Conservation (phyloP, 305 asterid genomes). For the Solanum hybrid region DNA sequence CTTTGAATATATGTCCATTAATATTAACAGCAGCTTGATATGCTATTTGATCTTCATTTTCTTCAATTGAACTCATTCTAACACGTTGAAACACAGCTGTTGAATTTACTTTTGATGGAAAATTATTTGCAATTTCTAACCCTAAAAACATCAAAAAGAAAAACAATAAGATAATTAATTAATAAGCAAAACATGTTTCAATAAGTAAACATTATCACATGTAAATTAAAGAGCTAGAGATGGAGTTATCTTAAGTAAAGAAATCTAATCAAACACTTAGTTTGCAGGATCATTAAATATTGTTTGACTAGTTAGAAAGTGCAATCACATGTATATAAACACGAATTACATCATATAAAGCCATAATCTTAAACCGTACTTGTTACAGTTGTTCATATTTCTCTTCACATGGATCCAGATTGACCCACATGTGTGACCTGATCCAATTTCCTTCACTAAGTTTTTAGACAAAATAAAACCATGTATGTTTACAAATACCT, state of each 20-base stretch:
- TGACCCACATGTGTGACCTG: neutral
- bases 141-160: neutral
- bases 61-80: slow-evolving; percentile 9
- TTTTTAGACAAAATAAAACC: neutral
- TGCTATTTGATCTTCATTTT: slow-evolving; percentile 13
- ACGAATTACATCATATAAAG: neutral
- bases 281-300: neutral
- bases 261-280: neutral
- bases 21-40: slow-evolving; percentile 13
- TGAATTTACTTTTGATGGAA: slow-evolving; percentile 13
- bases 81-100: slow-evolving; percentile 15
- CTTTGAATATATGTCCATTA: slow-evolving; percentile 18
- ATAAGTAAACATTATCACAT: neutral
- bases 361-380: accelerated
- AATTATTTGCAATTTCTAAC: slow-evolving; percentile 11
- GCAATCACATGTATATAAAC: neutral
- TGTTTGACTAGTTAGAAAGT: neutral
- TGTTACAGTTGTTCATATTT: neutral
- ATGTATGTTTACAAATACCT: neutral
- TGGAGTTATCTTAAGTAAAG: neutral
- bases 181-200: neutral
- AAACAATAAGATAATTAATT: neutral
- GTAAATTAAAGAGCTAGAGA: neutral
- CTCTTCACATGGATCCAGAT: neutral
- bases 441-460: neutral